These are phyloP conservation scores for Hypoxylon cercidicola DNA, from an alignment of 495 filamentous ascomycete genomes.

Conservation along the genomic window DNA sequence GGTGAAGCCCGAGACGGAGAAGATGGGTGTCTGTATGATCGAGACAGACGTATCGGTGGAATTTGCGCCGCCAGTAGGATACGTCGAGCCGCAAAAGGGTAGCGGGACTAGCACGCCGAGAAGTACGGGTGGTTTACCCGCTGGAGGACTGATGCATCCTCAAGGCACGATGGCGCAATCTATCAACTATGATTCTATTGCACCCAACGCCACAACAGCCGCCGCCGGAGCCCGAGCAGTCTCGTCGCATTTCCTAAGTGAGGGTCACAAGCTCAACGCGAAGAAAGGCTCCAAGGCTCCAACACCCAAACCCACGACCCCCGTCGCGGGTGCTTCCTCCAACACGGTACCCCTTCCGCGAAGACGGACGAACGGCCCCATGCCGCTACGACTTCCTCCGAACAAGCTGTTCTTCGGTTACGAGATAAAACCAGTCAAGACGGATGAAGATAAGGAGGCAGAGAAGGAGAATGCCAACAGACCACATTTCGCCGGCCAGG, in stretches of 20 bases:
- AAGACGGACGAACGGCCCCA: conserved; percentile 76
- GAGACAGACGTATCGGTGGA: conserved; percentile 97
- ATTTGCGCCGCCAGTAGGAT: conserved; percentile 92
- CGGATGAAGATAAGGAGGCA: conserved; percentile 75
- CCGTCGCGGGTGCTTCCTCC: conserved; percentile 74
- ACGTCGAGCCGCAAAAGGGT: conserved; percentile 78
- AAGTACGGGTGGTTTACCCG: conserved; percentile 64
- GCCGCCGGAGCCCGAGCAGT: conserved; percentile 52
- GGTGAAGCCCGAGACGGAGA: conserved; percentile 81
- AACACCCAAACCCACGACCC: conserved; percentile 83
- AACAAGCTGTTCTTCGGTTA: conserved; percentile 98
- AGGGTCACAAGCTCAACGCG: conserved; percentile 77
- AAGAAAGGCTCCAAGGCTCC: conserved; percentile 83
- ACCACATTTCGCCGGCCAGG: conserved; percentile 85
- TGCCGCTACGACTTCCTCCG: conserved; percentile 84
- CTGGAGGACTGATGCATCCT: conserved; percentile 77
- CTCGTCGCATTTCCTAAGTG: conserved; percentile 79
- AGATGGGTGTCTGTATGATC: conserved; percentile 86
- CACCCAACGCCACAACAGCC: conserved; percentile 74
- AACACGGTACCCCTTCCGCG: conserved; percentile 57
- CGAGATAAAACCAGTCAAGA: conserved; percentile 85
- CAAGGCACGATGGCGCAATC: conserved; percentile 95
- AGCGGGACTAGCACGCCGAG: conserved; percentile 73
- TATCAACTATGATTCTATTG: conserved; percentile 96
- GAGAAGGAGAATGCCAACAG: conserved; percentile 70